Evolutionary conservation across 768 basidiomycete species (phyloP).

Genomic region (Pleurotus sapidus): DNA sequence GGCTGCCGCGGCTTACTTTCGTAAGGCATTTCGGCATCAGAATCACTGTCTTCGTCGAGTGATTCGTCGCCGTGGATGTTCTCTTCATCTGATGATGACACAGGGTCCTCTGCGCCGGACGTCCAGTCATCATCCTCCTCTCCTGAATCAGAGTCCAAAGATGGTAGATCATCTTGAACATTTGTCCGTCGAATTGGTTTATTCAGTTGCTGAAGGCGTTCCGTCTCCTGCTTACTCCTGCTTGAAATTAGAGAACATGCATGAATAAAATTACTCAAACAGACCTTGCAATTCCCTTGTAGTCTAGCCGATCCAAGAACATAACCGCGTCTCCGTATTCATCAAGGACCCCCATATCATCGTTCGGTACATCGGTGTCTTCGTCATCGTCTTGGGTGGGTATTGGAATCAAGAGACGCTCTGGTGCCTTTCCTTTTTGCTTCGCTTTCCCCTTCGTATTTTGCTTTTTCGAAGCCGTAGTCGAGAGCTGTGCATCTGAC

Average conservation of each 20-base stretch:
- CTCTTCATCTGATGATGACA: constrained; percentile 24
- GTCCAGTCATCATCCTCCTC: constrained; percentile 51
- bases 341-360: constrained; percentile 63
- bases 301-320: constrained; percentile 74
- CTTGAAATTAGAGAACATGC: constrained; percentile 5
- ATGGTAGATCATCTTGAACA: constrained; percentile 60
- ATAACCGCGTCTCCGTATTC: constrained; percentile 59
- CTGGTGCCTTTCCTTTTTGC: constrained; percentile 57
- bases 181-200: constrained; percentile 49
- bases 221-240: constrained; percentile 86
- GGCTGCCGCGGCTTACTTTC: constrained; percentile 59
- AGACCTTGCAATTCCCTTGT: constrained; percentile 78
- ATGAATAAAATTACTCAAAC: constrained; percentile 17
- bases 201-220: constrained; percentile 62
- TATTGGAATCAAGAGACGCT: constrained; percentile 61
- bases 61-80: constrained; percentile 11
- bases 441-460: constrained; percentile 26
- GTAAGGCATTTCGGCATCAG: constrained; percentile 75
- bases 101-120: constrained; percentile 36
- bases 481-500: no score
- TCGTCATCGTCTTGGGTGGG: constrained; percentile 48
- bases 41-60: constrained; percentile 33
- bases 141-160: constrained; percentile 52
- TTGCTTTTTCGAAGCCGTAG: constrained; percentile 17
- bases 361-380: constrained; percentile 61